These are phyloP conservation scores for Metarhizium brunneum DNA, from an alignment of 2,329 filamentous ascomycete genomes.

Conservation along the genomic window DNA sequence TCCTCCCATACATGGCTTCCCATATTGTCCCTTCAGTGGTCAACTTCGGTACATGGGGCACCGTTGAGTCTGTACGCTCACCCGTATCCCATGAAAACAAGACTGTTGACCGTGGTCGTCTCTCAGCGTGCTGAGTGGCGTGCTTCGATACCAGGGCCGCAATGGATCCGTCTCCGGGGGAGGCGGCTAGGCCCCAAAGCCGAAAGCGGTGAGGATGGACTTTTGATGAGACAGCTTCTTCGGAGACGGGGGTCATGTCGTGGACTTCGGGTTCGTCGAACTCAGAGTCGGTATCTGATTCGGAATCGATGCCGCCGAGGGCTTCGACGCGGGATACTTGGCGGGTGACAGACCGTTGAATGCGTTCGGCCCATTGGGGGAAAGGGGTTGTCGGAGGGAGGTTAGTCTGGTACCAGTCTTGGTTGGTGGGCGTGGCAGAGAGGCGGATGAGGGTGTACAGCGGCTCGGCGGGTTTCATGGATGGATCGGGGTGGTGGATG, in stretches of 20 bases:
- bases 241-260: conserved; percentile 9
- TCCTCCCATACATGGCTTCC: conserved; percentile 51
- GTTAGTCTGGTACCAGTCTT: conserved; percentile 46
- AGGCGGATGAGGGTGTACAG: conserved; percentile 43
- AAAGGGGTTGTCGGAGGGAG: conserved; percentile 19
- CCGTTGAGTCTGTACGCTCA: conserved; percentile 1
- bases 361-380: conserved; percentile 38
- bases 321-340: conserved; percentile 36
- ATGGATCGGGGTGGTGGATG: conserved; percentile 25
- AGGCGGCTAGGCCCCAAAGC: conserved; percentile 43
- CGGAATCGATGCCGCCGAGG: conserved; percentile 23
- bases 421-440: conserved; percentile 40
- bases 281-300: conserved; percentile 12
- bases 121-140: conserved; percentile 38
- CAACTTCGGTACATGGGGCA: conserved; percentile 14
- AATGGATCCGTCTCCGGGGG: conserved; percentile 41
- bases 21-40: conserved; percentile 47
- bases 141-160: conserved; percentile 42
- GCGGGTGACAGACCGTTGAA: conserved; percentile 33
- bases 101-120: conserved; percentile 26
- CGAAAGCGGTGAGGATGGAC: conserved; percentile 41
- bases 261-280: conserved; percentile 8
- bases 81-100: conserved; percentile 25
- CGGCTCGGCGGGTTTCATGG: conserved; percentile 22
- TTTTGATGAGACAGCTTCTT: conserved; percentile 27